Conservation (phyloP, 345 rosid species). For the Aurinia saxatilis region DNA sequence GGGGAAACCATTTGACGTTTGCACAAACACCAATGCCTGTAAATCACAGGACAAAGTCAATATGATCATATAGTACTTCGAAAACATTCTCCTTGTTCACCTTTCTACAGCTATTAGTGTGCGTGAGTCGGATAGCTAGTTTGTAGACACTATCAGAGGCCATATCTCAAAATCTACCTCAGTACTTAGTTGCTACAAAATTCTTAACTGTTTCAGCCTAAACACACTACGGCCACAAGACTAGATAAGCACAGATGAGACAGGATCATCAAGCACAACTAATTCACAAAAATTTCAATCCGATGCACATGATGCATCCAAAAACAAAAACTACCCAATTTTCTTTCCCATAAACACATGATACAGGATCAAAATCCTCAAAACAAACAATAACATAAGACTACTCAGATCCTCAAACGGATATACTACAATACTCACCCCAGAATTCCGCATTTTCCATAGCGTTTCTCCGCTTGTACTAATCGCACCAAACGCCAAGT, state of each 20-base stretch:
- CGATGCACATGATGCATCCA: background rate
- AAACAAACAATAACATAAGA: background rate
- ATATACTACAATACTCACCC: slow-evolving; percentile 14
- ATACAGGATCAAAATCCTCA: background rate
- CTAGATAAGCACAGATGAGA: background rate
- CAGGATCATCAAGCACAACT: background rate
- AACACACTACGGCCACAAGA: background rate
- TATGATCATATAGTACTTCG: background rate
- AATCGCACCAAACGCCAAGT: slow-evolving; percentile 16
- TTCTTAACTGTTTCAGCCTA: background rate
- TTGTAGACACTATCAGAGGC: background rate
- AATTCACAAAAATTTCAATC: background rate
- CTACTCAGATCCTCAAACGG: background rate
- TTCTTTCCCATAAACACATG: background rate
- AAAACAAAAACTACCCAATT: background rate
- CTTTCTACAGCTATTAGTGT: background rate
- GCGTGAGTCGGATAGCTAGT: background rate
- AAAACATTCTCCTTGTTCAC: background rate
- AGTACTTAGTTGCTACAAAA: background rate
- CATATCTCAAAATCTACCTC: background rate
- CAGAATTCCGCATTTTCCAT: slow-evolving; percentile 29
- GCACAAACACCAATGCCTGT: too few relatives aligned
- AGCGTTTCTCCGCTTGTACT: slow-evolving; percentile 27
- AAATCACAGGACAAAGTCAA: too few relatives aligned
- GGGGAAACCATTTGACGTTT: too few relatives aligned